Evolutionary conservation across 192 early-diverging fungal genomes (phyloP).

Genomic region (Coemansia sp.): DNA sequence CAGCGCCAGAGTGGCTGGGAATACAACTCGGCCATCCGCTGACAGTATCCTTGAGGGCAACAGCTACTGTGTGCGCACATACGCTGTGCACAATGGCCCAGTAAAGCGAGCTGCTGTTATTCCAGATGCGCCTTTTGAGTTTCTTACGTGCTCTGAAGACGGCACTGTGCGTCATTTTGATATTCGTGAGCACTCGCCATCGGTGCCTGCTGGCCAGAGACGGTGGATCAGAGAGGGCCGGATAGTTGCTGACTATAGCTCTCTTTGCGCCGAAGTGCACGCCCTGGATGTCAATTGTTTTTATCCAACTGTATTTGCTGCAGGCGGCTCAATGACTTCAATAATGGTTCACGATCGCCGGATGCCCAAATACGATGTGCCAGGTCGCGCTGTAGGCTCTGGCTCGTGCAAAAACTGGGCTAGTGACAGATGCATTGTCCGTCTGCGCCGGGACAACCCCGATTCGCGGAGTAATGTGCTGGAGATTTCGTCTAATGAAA

Average conservation of each 20-base stretch:
- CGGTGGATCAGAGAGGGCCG: conserved; percentile 14
- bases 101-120: conserved; percentile 57
- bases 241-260: conserved; percentile 55
- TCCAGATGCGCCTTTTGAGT: conserved; percentile 52
- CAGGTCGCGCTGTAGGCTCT: background rate
- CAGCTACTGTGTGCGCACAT: conserved; percentile 44
- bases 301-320: conserved; percentile 57
- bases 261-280: conserved; percentile 51
- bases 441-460: conserved; percentile 16
- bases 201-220: conserved; percentile 2
- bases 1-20: conserved; percentile 3
- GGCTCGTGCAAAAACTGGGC: conserved; percentile 16
- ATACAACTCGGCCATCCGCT: background rate
- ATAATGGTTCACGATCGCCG: conserved; percentile 57
- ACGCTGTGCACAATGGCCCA: conserved; percentile 51
- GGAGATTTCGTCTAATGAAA: conserved; percentile 24
- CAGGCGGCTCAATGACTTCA: conserved; percentile 58
- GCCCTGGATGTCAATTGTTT: conserved; percentile 55
- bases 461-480: conserved; percentile 8
- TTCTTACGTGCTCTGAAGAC: conserved; percentile 63
- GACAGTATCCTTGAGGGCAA: conserved; percentile 12
- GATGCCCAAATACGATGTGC: conserved; percentile 17
- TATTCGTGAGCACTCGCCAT: conserved; percentile 42
- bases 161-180: conserved; percentile 62
- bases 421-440: conserved; percentile 39